Percentiles rank a stretch among this genome's conserved stretches.
Conservation (phyloP, 2,329 filamentous ascomycete species). For the Metarhizium humberi region DNA sequence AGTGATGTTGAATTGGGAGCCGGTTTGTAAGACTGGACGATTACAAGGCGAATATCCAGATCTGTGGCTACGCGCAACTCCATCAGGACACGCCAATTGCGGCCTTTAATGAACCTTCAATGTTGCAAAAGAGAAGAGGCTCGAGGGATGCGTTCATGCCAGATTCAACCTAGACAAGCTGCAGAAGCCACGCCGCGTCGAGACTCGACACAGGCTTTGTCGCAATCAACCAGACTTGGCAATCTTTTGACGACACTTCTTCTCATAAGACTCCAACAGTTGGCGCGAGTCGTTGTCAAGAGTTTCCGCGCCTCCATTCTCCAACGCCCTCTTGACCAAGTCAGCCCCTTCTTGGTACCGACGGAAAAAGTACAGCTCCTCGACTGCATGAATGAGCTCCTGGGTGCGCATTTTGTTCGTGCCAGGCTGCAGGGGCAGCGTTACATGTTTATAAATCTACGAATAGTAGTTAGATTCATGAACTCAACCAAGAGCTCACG, state of each 20-base stretch:
- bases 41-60: too few relatives aligned
- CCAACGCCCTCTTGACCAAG: conserved; percentile 29
- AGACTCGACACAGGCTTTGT: not conserved
- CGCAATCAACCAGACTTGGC: not conserved
- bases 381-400: conserved; percentile 44
- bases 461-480: not conserved
- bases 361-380: conserved; percentile 48
- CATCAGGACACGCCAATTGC: not conserved
- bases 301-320: conserved; percentile 16
- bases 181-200: not conserved
- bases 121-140: too few relatives aligned
- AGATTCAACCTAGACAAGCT: not conserved
- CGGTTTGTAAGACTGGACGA: too few relatives aligned
- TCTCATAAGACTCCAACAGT: conserved; percentile 32
- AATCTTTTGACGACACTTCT: conserved; percentile 27
- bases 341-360: conserved; percentile 35
- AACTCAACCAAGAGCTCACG: not conserved
- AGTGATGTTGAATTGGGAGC: too few relatives aligned
- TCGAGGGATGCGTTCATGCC: not conserved
- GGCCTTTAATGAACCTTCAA: too few relatives aligned
- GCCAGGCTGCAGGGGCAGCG: conserved; percentile 27
- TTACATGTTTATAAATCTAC: conserved; percentile 35
- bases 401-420: conserved; percentile 39
- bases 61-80: not conserved
- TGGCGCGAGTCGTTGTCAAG: conserved; percentile 35